phyloP scores from a whole-genome alignment of 2,329 filamentous ascomycete species.

The Colletotrichum camelliae region DNA sequence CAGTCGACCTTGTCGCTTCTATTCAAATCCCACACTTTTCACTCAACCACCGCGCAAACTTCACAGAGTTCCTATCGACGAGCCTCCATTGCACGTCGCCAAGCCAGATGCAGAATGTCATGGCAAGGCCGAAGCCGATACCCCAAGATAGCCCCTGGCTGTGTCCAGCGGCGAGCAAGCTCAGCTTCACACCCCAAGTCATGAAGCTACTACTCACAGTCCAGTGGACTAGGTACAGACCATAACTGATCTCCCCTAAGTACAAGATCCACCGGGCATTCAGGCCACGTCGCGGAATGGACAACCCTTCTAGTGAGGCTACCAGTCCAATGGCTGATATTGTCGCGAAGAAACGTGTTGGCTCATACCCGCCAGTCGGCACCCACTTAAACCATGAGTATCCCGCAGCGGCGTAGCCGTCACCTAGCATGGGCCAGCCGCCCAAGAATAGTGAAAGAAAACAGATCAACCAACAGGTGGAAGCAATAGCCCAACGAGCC shows the following conservation, averaged over 20 bases:
- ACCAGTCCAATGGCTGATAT: slow-evolving; percentile 3
- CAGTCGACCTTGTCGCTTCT: background rate
- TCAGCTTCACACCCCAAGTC: background rate
- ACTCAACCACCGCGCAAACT: slow-evolving; percentile 46
- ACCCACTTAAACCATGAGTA: slow-evolving; percentile 15
- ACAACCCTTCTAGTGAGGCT: background rate
- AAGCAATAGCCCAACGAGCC: background rate
- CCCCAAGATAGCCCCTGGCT: background rate
- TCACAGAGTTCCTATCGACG: slow-evolving; percentile 49
- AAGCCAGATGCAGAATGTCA: slow-evolving; percentile 38
- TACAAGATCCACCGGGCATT: slow-evolving; percentile 64
- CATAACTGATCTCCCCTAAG: slow-evolving; percentile 66
- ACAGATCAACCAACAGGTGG: background rate
- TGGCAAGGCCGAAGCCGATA: background rate
- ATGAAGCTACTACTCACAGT: background rate
- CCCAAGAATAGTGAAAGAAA: background rate
- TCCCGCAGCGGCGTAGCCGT: background rate
- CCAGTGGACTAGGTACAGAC: slow-evolving; percentile 69
- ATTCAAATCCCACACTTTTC: background rate
- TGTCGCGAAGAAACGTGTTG: background rate
- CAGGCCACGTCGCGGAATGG: slow-evolving; percentile 61
- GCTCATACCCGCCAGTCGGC: background rate
- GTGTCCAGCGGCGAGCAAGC: background rate
- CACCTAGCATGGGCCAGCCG: background rate
- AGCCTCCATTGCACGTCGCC: slow-evolving; percentile 52